phyloP scores from a whole-genome alignment of 495 filamentous ascomycete species.

The Clohesyomyces aquaticus region DNA sequence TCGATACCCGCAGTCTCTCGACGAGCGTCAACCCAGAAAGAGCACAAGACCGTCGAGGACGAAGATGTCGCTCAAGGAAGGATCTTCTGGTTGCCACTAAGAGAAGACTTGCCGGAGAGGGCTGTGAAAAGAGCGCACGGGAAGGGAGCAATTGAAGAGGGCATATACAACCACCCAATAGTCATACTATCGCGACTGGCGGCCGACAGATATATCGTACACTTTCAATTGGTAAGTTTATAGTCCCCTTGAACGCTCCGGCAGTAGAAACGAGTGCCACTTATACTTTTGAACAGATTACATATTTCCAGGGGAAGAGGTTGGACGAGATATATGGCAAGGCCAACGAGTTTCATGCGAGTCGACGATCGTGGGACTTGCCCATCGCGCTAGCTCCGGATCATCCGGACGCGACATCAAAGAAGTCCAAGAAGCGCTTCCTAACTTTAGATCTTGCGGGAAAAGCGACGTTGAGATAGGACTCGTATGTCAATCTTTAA shows the following conservation, averaged over 20 bases:
- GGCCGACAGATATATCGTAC: conserved; percentile 18
- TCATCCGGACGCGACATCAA: conserved; percentile 36
- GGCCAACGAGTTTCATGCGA: conserved; percentile 35
- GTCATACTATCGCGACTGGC: conserved; percentile 28
- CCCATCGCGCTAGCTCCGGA: conserved; percentile 30
- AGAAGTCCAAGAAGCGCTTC: conserved; percentile 31
- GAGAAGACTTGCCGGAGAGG: conserved; percentile 25
- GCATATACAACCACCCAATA: conserved; percentile 38
- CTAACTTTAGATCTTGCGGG: conserved; percentile 21
- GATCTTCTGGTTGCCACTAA: conserved; percentile 37
- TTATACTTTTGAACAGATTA: conserved; percentile 33
- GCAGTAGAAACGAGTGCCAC: too few species aligned
- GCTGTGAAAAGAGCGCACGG: conserved; percentile 34
- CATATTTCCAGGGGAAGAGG: conserved; percentile 37
- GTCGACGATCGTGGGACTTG: conserved; percentile 32
- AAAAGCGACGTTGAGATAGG: conserved; percentile 27
- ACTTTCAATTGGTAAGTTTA: conserved; percentile 37
- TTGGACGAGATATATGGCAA: conserved; percentile 39
- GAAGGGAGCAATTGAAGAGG: conserved; percentile 37
- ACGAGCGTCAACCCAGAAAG: conserved; percentile 14
- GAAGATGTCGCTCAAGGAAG: conserved; percentile 32
- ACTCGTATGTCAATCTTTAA: conserved; percentile 37
- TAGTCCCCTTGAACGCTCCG: background rate
- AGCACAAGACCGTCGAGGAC: conserved; percentile 17
- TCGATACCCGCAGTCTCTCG: too few species aligned